Evolutionary conservation across 495 filamentous ascomycete species (phyloP), one percentile per base, ranked within the genome.

Genomic region (Talaromyces nanjingensis): DNA sequence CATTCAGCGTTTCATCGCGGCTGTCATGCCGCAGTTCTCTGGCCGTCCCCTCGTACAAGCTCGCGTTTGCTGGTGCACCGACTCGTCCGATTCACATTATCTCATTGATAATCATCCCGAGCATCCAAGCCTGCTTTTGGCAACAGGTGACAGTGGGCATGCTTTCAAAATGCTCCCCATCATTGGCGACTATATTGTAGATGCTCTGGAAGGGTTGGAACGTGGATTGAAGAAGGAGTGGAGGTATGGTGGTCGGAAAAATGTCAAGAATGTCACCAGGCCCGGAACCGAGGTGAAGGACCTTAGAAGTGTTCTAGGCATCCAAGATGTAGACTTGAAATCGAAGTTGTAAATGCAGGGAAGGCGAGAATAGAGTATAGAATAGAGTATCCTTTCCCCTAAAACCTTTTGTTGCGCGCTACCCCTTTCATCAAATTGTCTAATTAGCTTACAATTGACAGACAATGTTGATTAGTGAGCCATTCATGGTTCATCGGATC

Each of bases 161-260:
- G 79, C 66, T 1, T 80, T 83, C 70, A 83, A 83, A 71, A 79
- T 80, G 75, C 58, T 81, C 18, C 80, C 79, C 11, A 71, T 76
- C 20, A 61, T 77, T 58, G 79, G 79, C 1, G 64, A 69, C 31
- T 60, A 60, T 33, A 60, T 60, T 60, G 58, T 29, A 8, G 58
- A 60, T 60, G 58, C 58, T 5, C 22, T 60, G 33, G 58, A 60
- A 29, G 58, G 58, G 0, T 42, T 29, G 18, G 18, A 39, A 22
- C 58, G 58, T 9, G 58, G 58, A 6, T 45, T 60, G 58, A 60
- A 60, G 58, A 60, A 12, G 18, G 18, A 60, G 37, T 60, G 58
- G 58, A 60, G 33, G 20, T 60, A 66, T 24, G 25, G 27, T 42
- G 45, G 65, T 55, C 27, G 33, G n/a, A 54, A 63, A 53, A 7